Evolutionary conservation across 2,329 filamentous ascomycete genomes (phyloP), one percentile per base, ranked within the genome.

Genomic region (Diplodia sapinea): DNA sequence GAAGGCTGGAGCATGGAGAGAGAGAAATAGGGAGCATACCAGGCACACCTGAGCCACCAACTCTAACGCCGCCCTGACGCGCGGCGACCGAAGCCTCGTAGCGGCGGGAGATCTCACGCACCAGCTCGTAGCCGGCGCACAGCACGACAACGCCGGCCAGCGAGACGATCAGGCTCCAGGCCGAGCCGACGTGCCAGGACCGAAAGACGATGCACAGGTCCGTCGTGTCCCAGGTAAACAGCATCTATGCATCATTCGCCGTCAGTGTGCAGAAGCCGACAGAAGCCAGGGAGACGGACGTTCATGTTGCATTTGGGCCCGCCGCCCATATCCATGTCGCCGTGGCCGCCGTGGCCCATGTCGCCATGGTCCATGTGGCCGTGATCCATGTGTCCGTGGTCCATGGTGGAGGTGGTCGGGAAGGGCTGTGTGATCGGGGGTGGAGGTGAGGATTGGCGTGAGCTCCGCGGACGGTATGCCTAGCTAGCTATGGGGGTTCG

Each of bases 121-220:
- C 83, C 62, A 89, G 91, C 82, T 99, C 95, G 83, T 98, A 99
- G 71, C 93, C 93, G n/a, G 93, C 92, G 40, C 91, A 91, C 71
- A 99, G 84, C 69, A 91, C 85, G 69, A 96, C 87, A 73, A 99
- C 89, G 72, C 88, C 91, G 72, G 95, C 74, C 69, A 99, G 89
- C 33, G 94, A 97, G 75, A 93, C 79, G 78, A 38, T 74, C 68
- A 99, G 89, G 40, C 91, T 91, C 64, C 87, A 75, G 3, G 89
- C 89, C 69, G 89, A 89, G 70, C 86, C 89, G 79, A 99, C 82
- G 81, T 92, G 94, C 95, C 95, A 99, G 80, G 89, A 88, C 73
- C 86, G 86, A 85, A 98, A 99, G 79, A 99, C 88, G 80, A 99
- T 96, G 86, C 95, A 99, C 71, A 99, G 92, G 81, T 98, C 91